These are phyloP conservation scores for Emericellopsis atlantica DNA, from an alignment of 2,329 filamentous ascomycete species.

Conservation along the genomic window DNA sequence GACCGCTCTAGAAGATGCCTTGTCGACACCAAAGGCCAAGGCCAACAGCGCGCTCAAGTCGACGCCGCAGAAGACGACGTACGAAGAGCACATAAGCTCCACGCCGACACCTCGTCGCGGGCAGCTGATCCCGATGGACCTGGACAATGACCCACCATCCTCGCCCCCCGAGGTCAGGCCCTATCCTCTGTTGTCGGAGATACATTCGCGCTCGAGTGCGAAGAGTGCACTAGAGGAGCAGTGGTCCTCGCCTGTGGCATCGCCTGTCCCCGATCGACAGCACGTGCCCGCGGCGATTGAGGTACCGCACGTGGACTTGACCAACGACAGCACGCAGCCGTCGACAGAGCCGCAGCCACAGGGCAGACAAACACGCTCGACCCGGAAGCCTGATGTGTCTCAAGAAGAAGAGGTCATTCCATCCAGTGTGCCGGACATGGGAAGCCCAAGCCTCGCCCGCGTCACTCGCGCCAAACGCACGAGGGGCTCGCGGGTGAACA, in stretches of 20 bases:
- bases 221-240: conserved; percentile 22
- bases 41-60: conserved; percentile 3
- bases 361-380: background rate
- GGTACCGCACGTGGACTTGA: conserved; percentile 4
- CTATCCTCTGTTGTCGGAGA: conserved; percentile 38
- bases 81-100: conserved; percentile 41
- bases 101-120: conserved; percentile 49
- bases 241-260: conserved; percentile 45
- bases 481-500: no score
- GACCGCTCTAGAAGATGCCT: conserved; percentile 3
- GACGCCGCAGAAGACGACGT: conserved; percentile 29
- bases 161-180: conserved; percentile 44
- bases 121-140: conserved; percentile 34
- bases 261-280: conserved; percentile 26
- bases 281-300: conserved; percentile 6
- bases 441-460: conserved; percentile 3
- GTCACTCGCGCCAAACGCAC: background rate
- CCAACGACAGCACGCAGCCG: conserved; percentile 4
- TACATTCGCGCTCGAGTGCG: conserved; percentile 31
- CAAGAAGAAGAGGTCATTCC: conserved; percentile 10
- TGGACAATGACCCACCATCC: conserved; percentile 40
- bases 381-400: background rate
- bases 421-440: conserved; percentile 12
- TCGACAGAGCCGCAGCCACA: conserved; percentile 1
- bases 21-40: conserved; percentile 1